Evolutionary conservation across 345 rosid species (phyloP), one percentile per base, ranked within the genome.

Genomic region (Streptanthus diversifolius): DNA sequence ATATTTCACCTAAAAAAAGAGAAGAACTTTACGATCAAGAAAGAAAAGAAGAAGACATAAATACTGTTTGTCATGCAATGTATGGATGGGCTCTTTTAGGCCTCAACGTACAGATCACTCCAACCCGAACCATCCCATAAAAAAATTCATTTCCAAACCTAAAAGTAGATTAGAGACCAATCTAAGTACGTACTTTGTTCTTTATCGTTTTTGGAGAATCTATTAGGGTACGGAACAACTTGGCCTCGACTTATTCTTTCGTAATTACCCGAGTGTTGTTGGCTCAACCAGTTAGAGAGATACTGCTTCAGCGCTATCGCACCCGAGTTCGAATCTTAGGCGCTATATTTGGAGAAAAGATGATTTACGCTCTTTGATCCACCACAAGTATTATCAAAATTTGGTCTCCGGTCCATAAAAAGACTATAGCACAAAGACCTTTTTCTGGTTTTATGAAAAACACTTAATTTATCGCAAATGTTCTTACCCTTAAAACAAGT

Each of bases 1-100:
- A 33, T 43, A 63, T 73, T 32, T 22, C 71, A 64, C 36, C 48
- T 3, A 36, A 25, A 53, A n/a, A 71, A 43, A 71, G 13, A 25
- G 1, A 17, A 25, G 1, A 63, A 40, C 53, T 62, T 71, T 39
- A 21, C 4, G 45, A 63, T 63, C 63, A 25, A 35, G 1, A 53
- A 62, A 51, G 10, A 15, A 60, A 19, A 18, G 49, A 25, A n/a
- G 18, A 7, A 32, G 48, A 24, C 35, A 43, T 30, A 0, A 43
- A 48, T 30, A n/a, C 3, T 52, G 53, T 40, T 49, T 39, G 41
- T 37, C 45, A 12, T 7, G n/a, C n/a, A n/a, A n/a, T 62, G 44
- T 13, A 8, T 53, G 1, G 29, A 55, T 22, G 44, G 24, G 24
- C 17, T 55, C 7, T 55, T 4, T 4, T 8, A 24, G 10, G 29